Evolutionary conservation across 2,329 filamentous ascomycete genomes (phyloP).

Genomic region (Pezicula radicicola): DNA sequence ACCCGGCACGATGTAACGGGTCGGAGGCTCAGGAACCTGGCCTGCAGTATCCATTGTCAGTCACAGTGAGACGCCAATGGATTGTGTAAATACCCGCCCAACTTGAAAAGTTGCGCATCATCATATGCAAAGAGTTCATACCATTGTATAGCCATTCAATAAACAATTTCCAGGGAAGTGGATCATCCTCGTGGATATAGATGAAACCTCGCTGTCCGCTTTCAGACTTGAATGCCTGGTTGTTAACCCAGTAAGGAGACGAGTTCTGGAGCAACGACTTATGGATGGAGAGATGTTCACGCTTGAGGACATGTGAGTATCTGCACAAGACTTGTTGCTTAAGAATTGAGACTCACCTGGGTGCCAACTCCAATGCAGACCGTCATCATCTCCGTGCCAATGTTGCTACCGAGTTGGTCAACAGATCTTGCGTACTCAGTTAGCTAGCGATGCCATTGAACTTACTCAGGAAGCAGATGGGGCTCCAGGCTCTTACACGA

Average conservation of each 20-base stretch:
- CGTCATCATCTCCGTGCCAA: slow-evolving; percentile 1
- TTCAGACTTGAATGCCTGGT: slow-evolving; percentile 3
- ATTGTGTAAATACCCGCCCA: neutral
- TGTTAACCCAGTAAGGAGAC: slow-evolving; percentile 9
- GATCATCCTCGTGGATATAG: slow-evolving; percentile 9
- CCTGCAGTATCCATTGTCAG: neutral
- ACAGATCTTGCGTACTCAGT: neutral
- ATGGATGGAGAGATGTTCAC: slow-evolving; percentile 10
- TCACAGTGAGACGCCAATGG: no score
- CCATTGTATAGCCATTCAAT: slow-evolving; percentile 11
- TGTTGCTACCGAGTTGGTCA: neutral
- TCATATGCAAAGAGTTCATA: neutral
- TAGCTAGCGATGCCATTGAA: neutral
- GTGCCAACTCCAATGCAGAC: neutral
- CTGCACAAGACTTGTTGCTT: neutral
- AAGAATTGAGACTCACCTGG: neutral
- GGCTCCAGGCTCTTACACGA: slow-evolving; percentile 12
- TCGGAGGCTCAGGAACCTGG: slow-evolving; percentile 3
- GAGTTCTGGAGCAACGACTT: slow-evolving; percentile 9
- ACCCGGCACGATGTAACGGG: neutral
- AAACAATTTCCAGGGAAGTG: slow-evolving; percentile 8
- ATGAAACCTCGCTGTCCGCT: slow-evolving; percentile 4
- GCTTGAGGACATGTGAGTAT: slow-evolving; percentile 1
- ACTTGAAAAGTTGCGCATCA: neutral
- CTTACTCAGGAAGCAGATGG: slow-evolving; percentile 7